Evolutionary conservation across 2,329 filamentous ascomycete genomes (phyloP).

Genomic region (Nemania abortiva): DNA sequence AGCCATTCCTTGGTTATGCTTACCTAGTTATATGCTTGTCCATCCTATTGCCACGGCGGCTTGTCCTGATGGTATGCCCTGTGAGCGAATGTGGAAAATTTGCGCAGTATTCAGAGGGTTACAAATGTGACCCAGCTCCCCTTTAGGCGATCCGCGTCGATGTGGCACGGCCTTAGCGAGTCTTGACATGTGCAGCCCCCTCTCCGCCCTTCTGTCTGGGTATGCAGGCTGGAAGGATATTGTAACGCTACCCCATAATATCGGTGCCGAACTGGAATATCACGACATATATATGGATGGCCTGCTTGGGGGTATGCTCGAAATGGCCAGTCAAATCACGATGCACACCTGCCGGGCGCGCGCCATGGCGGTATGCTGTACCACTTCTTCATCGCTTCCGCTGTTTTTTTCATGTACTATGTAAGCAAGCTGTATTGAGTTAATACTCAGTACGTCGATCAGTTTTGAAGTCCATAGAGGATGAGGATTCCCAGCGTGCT

Average conservation of each 20-base stretch:
- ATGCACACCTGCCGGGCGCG: constrained; percentile 9
- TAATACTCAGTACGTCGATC: background rate
- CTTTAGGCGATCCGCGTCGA: constrained; percentile 16
- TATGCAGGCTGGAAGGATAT: constrained; percentile 1
- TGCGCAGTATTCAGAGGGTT: constrained; percentile 10
- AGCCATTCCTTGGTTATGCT: background rate
- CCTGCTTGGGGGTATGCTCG: background rate
- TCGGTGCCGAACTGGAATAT: constrained; percentile 29
- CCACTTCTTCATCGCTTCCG: background rate
- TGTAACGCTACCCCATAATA: constrained; percentile 28
- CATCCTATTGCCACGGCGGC: background rate
- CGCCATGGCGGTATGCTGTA: constrained; percentile 21
- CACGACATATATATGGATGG: constrained; percentile 16
- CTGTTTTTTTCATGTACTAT: background rate
- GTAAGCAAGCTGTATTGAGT: constrained; percentile 9
- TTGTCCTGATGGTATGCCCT: background rate
- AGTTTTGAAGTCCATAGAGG: background rate
- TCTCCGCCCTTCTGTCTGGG: constrained; percentile 23
- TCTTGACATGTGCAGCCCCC: constrained; percentile 3
- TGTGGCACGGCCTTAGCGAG: constrained; percentile 17
- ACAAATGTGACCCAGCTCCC: background rate
- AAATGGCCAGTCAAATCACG: constrained; percentile 10
- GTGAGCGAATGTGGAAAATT: constrained; percentile 23
- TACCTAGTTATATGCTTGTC: background rate
- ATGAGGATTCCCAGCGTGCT: background rate